A percentile compares a stretch with the other conserved stretches of the same genome.
Conservation (phyloP, 23 red algal genomes). For the Gracilaria domingensis region DNA sequence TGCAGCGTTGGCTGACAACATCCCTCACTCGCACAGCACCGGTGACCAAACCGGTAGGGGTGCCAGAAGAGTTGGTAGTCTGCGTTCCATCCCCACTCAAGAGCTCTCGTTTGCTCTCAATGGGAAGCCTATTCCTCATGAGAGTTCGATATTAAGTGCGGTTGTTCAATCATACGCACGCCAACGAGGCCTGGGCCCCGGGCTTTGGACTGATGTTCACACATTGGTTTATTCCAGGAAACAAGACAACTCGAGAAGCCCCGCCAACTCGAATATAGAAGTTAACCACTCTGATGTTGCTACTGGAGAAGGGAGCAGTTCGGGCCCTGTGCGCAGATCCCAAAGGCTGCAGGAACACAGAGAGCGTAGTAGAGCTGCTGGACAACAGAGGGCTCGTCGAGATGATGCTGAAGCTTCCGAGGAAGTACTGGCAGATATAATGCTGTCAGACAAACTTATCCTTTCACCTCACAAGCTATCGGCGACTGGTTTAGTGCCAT, state of each 20-base stretch:
- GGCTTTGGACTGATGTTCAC: constrained; percentile 87
- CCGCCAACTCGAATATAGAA: background rate
- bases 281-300: background rate
- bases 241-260: background rate
- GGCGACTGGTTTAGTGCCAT: constrained; percentile 8
- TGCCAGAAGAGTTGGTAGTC: background rate
- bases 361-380: background rate
- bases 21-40: background rate
- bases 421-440: constrained; percentile 1
- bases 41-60: constrained; percentile 2
- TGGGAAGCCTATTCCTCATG: constrained; percentile 56
- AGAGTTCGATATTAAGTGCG: constrained; percentile 80
- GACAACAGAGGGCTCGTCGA: background rate
- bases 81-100: background rate
- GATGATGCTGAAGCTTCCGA: constrained; percentile 29
- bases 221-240: constrained; percentile 59
- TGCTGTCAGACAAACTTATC: constrained; percentile 17
- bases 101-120: constrained; percentile 70
- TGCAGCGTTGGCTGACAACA: constrained; percentile 65
- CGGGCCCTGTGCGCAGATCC: constrained; percentile 40
- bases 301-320: constrained; percentile 10
- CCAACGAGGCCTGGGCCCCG: constrained; percentile 31
- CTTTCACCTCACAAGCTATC: background rate
- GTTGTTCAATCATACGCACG: constrained; percentile 40
- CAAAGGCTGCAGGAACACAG: constrained; percentile 40